Evolutionary conservation across 441 rosid species (phyloP), one percentile per base, ranked within the genome.

Genomic region (Populus hybrid): DNA sequence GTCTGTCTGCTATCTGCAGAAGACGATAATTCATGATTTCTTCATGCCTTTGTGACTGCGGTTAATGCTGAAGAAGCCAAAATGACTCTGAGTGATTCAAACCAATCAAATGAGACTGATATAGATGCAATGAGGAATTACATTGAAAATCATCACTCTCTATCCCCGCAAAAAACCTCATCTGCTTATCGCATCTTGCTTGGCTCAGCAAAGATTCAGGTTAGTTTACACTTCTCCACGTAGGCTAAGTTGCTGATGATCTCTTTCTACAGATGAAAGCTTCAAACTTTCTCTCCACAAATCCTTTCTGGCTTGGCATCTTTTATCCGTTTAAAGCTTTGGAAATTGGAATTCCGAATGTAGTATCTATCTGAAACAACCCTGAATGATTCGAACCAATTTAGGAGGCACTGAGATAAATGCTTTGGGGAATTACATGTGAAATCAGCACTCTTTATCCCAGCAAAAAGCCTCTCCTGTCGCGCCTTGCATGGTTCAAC

Each of bases 1-100:
- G 78, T 77, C 3, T 36, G 21, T 69, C 42, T 30, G 6, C n/a
- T 79, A 12, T 64, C 66, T 70, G 72, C 50, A 4, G 26, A 50
- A 35, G 38, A 68, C 1, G 21, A 75, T 23, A 12, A 26, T 5
- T 26, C 32, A 42, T 46, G 20, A 46, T 46, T 42, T 42, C 50
- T 10, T 42, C 6, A 12, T 46, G 57, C 54, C 2, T 46, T 46
- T 46, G 18, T 46, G 18, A 11, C 57, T 46, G 5, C 18, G 18
- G 6, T 46, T 46, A 46, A 46, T 46, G 18, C 18, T 12, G 18
- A 11, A 12, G 57, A 46, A 46, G 57, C 57, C 18, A 18, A 46
- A 42, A 46, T 46, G 57, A 46, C 20, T 12, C 16, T 46, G 18
- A 46, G 5, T 46, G 16, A 46, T 46, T 46, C 57, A 46, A 46